These are phyloP conservation scores for Vickermania ingenoplastis DNA, from an alignment of 208 protist genomes.

Conservation along the genomic window DNA sequence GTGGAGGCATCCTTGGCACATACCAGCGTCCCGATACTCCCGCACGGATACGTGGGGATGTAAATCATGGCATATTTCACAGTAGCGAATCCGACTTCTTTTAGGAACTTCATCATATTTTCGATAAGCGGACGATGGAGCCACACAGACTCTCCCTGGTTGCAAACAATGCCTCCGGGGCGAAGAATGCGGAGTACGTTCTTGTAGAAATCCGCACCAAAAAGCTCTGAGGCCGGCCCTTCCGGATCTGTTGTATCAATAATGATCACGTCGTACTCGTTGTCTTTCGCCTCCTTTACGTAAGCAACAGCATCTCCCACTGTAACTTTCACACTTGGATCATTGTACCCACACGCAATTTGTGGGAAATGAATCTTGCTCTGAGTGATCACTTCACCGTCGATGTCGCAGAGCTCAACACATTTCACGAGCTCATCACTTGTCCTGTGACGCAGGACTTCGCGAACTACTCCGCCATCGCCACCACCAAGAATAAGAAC, in stretches of 20 bases:
- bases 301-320: slow-evolving; percentile 85
- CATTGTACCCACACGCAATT: slow-evolving; percentile 55
- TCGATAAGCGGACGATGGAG: slow-evolving; percentile 89
- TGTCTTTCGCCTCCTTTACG: slow-evolving; percentile 62
- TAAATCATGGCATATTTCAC: slow-evolving; percentile 90
- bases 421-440: slow-evolving; percentile 50
- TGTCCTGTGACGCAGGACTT: slow-evolving; percentile 90
- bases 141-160: slow-evolving; percentile 89
- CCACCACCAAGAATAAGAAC: slow-evolving; percentile 98
- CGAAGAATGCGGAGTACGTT: slow-evolving; percentile 68
- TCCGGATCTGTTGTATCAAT: slow-evolving; percentile 92
- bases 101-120: slow-evolving; percentile 69
- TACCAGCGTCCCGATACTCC: slow-evolving; percentile 84
- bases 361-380: slow-evolving; percentile 83
- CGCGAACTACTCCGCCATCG: slow-evolving; percentile 95
- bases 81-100: slow-evolving; percentile 63
- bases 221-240: slow-evolving; percentile 85
- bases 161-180: slow-evolving; percentile 81
- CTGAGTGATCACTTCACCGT: slow-evolving; percentile 82
- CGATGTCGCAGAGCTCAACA: slow-evolving; percentile 96
- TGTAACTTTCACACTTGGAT: slow-evolving; percentile 58
- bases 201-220: slow-evolving; percentile 80
- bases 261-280: slow-evolving; percentile 91
- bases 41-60: slow-evolving; percentile 92
- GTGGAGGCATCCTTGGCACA: slow-evolving; percentile 60